Evolutionary conservation across 2,329 filamentous ascomycete genomes (phyloP), one percentile per base, ranked within the genome.

Genomic region (Neofusicoccum cordaticola): DNA sequence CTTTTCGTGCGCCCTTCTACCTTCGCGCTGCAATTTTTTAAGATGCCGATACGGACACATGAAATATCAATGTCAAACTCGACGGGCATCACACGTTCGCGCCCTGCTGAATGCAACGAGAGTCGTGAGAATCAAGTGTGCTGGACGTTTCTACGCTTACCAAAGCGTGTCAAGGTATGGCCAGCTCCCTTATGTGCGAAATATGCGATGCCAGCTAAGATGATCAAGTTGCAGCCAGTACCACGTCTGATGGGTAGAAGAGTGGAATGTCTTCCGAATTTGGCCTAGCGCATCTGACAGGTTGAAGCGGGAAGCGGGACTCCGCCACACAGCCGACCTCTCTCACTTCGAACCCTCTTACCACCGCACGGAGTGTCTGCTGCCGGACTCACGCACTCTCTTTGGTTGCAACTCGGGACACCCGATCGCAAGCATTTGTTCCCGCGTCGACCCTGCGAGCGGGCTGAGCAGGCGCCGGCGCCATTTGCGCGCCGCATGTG

Each of bases 241-340:
- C 13, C 47, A 34, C 27, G 31, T 22, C 50, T 37, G 31, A 22
- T 8, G 11, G 17, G 17, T 12, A 17, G 12, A 42, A 17, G 34
- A 31, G 11, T 31, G 27, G 27, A 9, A 34, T 39, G n/a, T 9
- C 8, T 22, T 11, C 42, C 17, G 8, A 17, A 37, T 60, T n/a
- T 7, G 56, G 41, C 31, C 47, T 60, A 60, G 56, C 56, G 56
- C 27, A 17, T 47, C 56, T 60, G 41, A 60, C 56, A 31, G 27
- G 4, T 31, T 7, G 42, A 37, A 17, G 15, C 13, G 39, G 42
- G 42, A 60, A 60, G 56, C 47, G 56, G 56, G 41, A 60, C 56
- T n/a, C 56, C 12, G 52, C 17, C 37, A 17, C 53, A 58, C 56
- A 60, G 42, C 56, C 56, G 42, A 60, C 42, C 56, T 45, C n/a